These are phyloP conservation scores for Fusarium tjaetaba DNA, from an alignment of 2,329 filamentous ascomycete species.

Conservation along the genomic window DNA sequence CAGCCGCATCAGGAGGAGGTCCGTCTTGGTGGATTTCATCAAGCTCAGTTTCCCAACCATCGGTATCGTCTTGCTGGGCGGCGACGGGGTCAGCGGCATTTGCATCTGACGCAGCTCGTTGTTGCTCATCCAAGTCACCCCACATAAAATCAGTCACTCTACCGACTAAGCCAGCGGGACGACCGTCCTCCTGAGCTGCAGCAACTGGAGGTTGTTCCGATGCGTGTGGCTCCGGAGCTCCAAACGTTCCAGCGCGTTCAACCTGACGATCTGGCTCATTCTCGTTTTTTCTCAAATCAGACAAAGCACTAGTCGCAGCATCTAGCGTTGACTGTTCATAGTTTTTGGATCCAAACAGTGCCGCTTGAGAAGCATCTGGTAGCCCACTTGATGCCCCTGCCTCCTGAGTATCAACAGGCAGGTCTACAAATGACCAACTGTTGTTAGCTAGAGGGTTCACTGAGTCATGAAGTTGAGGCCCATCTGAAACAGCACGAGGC, in stretches of 20 bases:
- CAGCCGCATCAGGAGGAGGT: constrained; percentile 42
- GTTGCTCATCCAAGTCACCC: constrained; percentile 60
- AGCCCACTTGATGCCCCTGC: background rate
- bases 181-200: constrained; percentile 26
- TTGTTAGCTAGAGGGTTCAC: constrained; percentile 67
- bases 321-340: background rate
- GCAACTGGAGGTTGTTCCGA: constrained; percentile 8
- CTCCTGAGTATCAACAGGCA: constrained; percentile 45
- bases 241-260: background rate
- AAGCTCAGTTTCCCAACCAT: constrained; percentile 52
- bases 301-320: background rate
- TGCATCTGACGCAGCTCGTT: constrained; percentile 49
- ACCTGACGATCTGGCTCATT: constrained; percentile 1
- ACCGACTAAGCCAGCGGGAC: constrained; percentile 41
- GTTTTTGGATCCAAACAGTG: background rate
- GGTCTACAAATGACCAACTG: constrained; percentile 66
- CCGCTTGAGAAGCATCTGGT: background rate
- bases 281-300: background rate
- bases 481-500: constrained; percentile 67
- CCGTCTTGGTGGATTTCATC: constrained; percentile 47
- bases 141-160: constrained; percentile 69
- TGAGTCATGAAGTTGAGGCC: constrained; percentile 55
- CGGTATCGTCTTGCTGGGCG: constrained; percentile 49
- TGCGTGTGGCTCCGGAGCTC: constrained; percentile 2
- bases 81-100: constrained; percentile 53